Evolutionary conservation across 2,329 filamentous ascomycete species (phyloP), one percentile per base, ranked within the genome.

Genomic region (Fusarium coicis): DNA sequence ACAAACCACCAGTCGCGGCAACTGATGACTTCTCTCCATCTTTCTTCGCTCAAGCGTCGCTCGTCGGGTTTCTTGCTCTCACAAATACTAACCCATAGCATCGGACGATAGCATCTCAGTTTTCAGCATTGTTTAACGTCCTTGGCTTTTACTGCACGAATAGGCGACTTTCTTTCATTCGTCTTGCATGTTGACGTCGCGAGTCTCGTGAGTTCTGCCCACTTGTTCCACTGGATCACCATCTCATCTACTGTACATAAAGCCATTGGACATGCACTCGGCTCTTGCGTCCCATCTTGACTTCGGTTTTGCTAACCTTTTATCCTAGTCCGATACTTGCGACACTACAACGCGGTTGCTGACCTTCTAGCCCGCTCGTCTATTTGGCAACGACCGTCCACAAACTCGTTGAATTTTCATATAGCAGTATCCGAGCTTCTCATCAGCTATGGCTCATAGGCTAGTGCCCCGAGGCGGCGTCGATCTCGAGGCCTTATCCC

Each of bases 401-500:
- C 53, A 42, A 57, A 63, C 46, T 36, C 40, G 34, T 23, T 56
- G 58, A 66, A 32, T 39, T 18, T 52, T 46, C 46, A 52, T 40
- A 36, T 50, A 30, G 26, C 49, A 46, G 49, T 52, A 66, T 39
- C 53, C 39, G 55, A 54, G 43, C 42, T 62, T 34, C 42, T 52
- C 39, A 32, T 44, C 55, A 60, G 63, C 66, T 69, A 87, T 87
- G 86, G 82, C 86, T 69, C 85, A 87, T 78, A 83, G 84, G 79
- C 81, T 87, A 78, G 84, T 83, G 72, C 72, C 83, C 67, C 87
- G 85, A 81, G 87, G 86, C 70, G 83, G 81, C 77, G 79, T 86
- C 79, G 88, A 91, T 75, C 85, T 90, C 81, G 90, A 92, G 80
- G 89, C 90, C 61, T 84, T 92, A 80, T 91, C 90, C 65, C 90